Evolutionary conservation across 768 basidiomycete species (phyloP), one percentile per base, ranked within the genome.

Genomic region (Tulasnella calospora): DNA sequence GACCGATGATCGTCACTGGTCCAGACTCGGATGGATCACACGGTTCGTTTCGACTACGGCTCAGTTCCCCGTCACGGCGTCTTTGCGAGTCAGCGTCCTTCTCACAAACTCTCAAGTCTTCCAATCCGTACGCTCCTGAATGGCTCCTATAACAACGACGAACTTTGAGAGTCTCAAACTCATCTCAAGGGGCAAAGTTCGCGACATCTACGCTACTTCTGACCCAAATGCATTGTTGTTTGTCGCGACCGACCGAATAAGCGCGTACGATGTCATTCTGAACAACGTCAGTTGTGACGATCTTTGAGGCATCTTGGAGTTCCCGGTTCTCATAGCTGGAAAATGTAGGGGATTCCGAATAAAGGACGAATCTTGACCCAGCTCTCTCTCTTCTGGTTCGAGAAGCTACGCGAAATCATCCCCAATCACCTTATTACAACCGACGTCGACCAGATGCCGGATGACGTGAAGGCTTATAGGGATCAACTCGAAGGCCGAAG

Each of bases 321-420:
- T 33, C 47, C 47, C 0, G 12, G 51, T 27, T 75, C n/a, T 75
- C 36, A 55, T 47, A 19, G 19, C 8, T 30, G 71, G 4, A 41
- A n/a, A 51, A 55, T 78, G 7, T 81, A 99, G 97, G 96, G 95
- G 9, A 95, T 99, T 80, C 96, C 97, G 21, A 90, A 91, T 80
- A 99, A 99, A 83, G 97, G 98, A 77, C 91, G 90, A 82, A 88
- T 98, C 44, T 87, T 99, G 71, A 98, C 96, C 10, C 86, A 91
- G 78, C 90, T 98, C 80, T 99, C 98, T 23, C 86, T 94, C 74
- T 98, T 96, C 87, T 99, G 97, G 97, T 99, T 99, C 85, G 85
- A 91, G 74, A 92, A 92, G 84, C 90, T 99, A 36, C 85, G 85
- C 36, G 83, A 90, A 73, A 89, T 97, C 82, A 90, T 97, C 80